Evolutionary conservation across 495 filamentous ascomycete species (phyloP), one percentile per base, ranked within the genome.

Genomic region (Aspergillus cristatus): DNA sequence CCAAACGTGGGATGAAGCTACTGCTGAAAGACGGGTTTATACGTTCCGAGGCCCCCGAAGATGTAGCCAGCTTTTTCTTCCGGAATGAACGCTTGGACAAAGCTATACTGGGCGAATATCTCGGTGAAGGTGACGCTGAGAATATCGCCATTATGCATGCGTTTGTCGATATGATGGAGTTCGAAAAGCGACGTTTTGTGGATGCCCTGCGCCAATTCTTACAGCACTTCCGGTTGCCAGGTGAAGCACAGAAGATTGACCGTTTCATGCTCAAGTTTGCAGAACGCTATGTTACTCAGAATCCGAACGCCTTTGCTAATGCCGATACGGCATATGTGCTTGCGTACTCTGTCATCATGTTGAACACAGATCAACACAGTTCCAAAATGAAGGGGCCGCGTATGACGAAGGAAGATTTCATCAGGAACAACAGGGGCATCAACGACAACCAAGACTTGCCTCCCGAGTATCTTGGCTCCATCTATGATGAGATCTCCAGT

Each of bases 231-330:
- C 82, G 91, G 20, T 65, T 99, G 8, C 91, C 91, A 1, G 91
- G 91, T 31, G 91, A 99, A 58, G 89, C 89, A 1, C 91, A 99
- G 57, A 99, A 99, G 67, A 99, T 99, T 46, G 91, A 99, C 76
- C 83, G 91, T 25, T 94, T 96, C 62, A 97, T 99, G 91, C 70
- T 97, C 35, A 99, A 99, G 58, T 99, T 97, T 62, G 93, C 91
- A 28, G 86, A 97, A 51, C 79, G 89, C 17, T 99, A 99, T 53
- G 81, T 89, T 25, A 82, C 78, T 26, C 88, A 88, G 18, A 99
- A 99, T 46, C 91, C 91, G 1, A 93, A 95, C 53, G 89, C 91
- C 3, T 99, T 95, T 54, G 91, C 91, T 13, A 99, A 97, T 55
- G 91, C 91, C 3, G 91, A 99, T 51, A 99, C 91, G 1, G 90